Base-by-base conservation (phyloP, 768 basidiomycete genomes). In the Xerocomellus intermedius region DNA sequence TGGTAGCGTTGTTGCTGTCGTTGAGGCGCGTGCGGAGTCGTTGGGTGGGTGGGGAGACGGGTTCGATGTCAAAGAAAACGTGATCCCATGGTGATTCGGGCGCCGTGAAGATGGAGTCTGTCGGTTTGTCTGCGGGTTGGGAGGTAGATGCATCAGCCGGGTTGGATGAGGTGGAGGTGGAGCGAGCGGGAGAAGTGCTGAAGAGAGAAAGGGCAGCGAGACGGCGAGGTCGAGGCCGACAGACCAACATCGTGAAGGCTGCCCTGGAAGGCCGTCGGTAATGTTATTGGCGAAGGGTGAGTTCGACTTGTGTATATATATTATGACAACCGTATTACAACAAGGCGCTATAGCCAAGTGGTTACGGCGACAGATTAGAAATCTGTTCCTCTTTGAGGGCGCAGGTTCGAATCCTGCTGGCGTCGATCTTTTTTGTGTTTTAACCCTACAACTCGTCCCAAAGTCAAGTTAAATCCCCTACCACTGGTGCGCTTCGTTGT, bases 331-430 rank as follows among this genome's bases (percentile, higher is more conserved):
- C 32, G 12, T 5, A 33, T 12, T 13, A 33, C 32, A 33, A 33
- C 16, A 69, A 67, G 83, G 82, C 82, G 82, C 84, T 82, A 84
- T 85, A 83, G 82, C 83, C 81, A 84, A 85, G 83, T 84, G 82
- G 83, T 85, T 85, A 85, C 79, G 79, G 83, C 83, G 84, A 84
- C 82, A 82, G 82, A 85, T 83, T 83, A 82, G 82, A 83, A 82
- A 82, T 83, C 80, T 82, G 79, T 83, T 82, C 77, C 82, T 78
- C 79, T 82, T 79, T 79, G 79, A 78, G 81, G 77, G 82, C 82
- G 82, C 77, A 82, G 80, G 82, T 83, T 82, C 81, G 73, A 82
- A 74, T 82, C 81, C 79, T 82, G 80, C 80, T 81, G 80, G 79
- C 78, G 79, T 82, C 81, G 81, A 37, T 2, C 35, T 36, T 36